Percentiles rank a stretch among this genome's conserved stretches.
Conservation (phyloP, 495 filamentous ascomycete genomes). For the Penicillium angulare region DNA sequence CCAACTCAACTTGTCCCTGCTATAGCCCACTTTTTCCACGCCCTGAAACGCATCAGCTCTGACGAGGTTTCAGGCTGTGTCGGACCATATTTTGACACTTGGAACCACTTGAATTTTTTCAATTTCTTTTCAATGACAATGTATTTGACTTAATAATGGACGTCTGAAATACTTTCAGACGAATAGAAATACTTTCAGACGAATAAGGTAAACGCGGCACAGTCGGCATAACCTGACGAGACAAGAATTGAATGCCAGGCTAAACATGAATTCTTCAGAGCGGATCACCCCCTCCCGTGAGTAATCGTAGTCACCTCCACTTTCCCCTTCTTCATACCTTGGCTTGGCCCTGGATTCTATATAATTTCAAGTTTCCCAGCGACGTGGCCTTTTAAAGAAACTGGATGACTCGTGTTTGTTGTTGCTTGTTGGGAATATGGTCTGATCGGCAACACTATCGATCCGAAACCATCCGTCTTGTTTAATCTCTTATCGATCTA, state of each 20-base stretch:
- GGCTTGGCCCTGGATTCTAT: conserved; percentile 7
- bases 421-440: conserved; percentile 21
- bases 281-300: conserved; percentile 14
- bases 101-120: too few relatives aligned
- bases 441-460: conserved; percentile 17
- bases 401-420: neutral
- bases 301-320: conserved; percentile 20
- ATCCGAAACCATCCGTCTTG: conserved; percentile 27
- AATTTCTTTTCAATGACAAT: too few relatives aligned
- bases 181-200: too few relatives aligned
- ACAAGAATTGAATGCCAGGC: too few relatives aligned
- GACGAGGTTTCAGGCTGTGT: too few relatives aligned
- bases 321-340: conserved; percentile 6
- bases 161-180: too few relatives aligned
- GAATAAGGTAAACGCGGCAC: too few relatives aligned
- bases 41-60: neutral
- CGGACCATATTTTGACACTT: too few relatives aligned
- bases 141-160: too few relatives aligned
- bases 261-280: conserved; percentile 29
- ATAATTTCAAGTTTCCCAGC: conserved; percentile 14
- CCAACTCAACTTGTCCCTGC: neutral
- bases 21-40: neutral
- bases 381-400: neutral
- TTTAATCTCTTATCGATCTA: conserved; percentile 2
- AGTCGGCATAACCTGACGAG: too few relatives aligned